Evolutionary conservation across 1,284 basidiomycete species (phyloP), one percentile per base, ranked within the genome.

Genomic region (Cutaneotrichosporon cutaneum): DNA sequence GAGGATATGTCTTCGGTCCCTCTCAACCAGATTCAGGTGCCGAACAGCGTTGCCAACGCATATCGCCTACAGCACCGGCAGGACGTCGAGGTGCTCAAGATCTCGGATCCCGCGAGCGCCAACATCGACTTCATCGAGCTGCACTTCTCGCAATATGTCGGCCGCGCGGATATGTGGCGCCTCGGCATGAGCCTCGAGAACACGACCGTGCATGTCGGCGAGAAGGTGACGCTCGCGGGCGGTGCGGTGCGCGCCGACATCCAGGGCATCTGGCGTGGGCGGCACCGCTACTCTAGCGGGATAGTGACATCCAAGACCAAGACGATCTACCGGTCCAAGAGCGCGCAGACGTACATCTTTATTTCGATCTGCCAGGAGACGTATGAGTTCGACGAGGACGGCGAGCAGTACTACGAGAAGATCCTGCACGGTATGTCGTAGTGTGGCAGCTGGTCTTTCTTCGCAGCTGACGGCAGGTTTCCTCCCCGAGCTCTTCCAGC

Each of bases 301-400:
- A 88, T 88, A 63, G 84, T 98, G 58, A 90, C 90, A 1, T 79
- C 89, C 24, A 83, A 86, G 24, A 97, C 95, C 14, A 96, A 94
- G 79, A 82, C 90, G 21, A 88, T 98, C 55, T 97, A 90, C 72
- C 85, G 95, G 39, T 93, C 92, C 18, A 85, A 93, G 56, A 96
- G 93, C 5, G 92, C 95, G 42, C 94, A 91, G 77, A 86, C 90
- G 22, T 82, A 81, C 69, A 66, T 99, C 58, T 96, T 97, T 77
- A 91, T 99, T 58, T 94, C 98, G 82, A 88, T 99, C 16, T 94
- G 92, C 72, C 85, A 88, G 57, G 96, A 99, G 76, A 87, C 97
- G 64, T 99, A 93, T 92, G 90, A 96, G 69, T 99, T 99, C 76
- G 88, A 94, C 59, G 93, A 92, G 56, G 95, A 98, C 69, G 96